Percentiles rank a stretch among this genome's conserved stretches.
Evolutionary conservation across 257 asterid genomes (phyloP).

Genomic region (Salvia splendens): DNA sequence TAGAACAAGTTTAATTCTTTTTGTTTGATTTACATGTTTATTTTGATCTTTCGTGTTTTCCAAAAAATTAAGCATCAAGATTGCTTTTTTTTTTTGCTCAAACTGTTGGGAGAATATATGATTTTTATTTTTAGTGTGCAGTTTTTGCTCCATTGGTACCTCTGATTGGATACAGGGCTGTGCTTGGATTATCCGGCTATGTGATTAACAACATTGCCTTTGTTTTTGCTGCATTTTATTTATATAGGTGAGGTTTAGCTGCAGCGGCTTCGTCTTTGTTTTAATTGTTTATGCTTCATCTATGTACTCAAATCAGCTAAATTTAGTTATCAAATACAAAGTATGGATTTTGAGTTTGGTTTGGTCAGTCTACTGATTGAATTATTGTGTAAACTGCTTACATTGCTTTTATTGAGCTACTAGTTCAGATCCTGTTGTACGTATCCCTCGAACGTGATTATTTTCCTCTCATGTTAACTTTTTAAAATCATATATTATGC

Average conservation of each 20-base stretch:
- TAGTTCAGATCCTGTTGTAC: conserved; percentile 14
- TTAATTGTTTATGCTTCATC: conserved; percentile 14
- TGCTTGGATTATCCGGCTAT: conserved; percentile 83
- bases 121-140: conserved; percentile 39
- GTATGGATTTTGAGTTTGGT: conserved; percentile 15
- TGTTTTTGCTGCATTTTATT: conserved; percentile 63
- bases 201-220: conserved; percentile 67
- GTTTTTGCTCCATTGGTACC: conserved; percentile 86
- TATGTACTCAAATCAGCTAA: conserved; percentile 20
- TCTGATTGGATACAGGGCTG: conserved; percentile 82
- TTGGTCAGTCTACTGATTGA: conserved; percentile 14
- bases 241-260: conserved; percentile 60
- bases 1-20: not conserved
- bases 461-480: not conserved
- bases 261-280: not conserved
- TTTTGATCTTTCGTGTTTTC: not conserved
- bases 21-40: not conserved
- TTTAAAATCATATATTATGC: conserved; percentile 31
- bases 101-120: conserved; percentile 13
- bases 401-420: conserved; percentile 13
- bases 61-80: not conserved
- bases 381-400: not conserved
- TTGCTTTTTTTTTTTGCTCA: not conserved
- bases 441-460: not conserved
- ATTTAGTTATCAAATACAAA: conserved; percentile 19